phyloP scores from a whole-genome alignment of 305 asterid genomes.

The Fraxinus paxiana region DNA sequence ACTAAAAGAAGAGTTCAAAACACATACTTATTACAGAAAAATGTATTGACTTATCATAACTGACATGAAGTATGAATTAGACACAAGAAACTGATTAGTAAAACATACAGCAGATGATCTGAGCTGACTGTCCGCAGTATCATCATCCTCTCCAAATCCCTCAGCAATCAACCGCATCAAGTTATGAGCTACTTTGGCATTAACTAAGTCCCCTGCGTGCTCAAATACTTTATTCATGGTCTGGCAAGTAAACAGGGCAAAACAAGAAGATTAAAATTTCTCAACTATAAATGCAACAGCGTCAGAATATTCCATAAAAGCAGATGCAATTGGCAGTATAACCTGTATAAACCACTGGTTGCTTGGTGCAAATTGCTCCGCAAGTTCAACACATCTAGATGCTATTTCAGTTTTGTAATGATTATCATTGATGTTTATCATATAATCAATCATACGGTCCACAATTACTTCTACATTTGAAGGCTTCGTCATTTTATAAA shows the following conservation, averaged over 20 bases:
- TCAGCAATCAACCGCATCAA: constrained; percentile 92
- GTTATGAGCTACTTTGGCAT: constrained; percentile 84
- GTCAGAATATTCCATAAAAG: constrained; percentile 6
- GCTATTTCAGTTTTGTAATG: constrained; percentile 98
- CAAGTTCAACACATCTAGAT: constrained; percentile 95
- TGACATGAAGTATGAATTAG: constrained; percentile 19
- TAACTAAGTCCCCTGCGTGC: constrained; percentile 93
- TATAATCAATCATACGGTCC: constrained; percentile 86
- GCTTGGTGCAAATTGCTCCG: constrained; percentile 97
- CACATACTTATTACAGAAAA: not conserved
- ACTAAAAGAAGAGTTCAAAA: constrained; percentile 13
- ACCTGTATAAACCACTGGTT: constrained; percentile 99
- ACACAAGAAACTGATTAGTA: constrained; percentile 13
- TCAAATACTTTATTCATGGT: constrained; percentile 96
- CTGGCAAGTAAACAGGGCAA: constrained; percentile 41
- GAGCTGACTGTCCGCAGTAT: constrained; percentile 75
- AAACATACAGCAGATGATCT: constrained; percentile 91
- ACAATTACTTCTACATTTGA: constrained; percentile 97
- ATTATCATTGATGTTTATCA: constrained; percentile 80
- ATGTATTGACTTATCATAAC: constrained; percentile 2
- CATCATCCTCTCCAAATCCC: constrained; percentile 92
- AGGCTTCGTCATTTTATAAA: constrained; percentile 94
- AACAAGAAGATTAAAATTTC: constrained; percentile 23
- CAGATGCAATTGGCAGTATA: constrained; percentile 17
- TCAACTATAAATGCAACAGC: constrained; percentile 1